These are phyloP conservation scores for Bolboschoenus planiculmis DNA, from an alignment of 176 grass and related monocot genomes.

Conservation along the genomic window DNA sequence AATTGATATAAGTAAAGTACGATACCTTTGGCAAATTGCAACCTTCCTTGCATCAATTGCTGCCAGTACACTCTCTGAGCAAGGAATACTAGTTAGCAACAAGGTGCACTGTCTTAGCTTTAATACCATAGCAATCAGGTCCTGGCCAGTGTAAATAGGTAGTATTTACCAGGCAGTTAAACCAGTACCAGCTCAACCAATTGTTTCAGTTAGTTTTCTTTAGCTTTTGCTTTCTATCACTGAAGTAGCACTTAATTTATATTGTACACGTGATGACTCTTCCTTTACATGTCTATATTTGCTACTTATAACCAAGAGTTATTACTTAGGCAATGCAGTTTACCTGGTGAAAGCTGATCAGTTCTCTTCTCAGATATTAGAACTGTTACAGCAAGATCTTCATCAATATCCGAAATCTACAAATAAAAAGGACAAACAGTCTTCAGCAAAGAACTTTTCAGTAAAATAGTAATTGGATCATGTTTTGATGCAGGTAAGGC, in stretches of 20 bases:
- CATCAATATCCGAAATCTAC: slow-evolving; percentile 78
- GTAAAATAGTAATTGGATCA: neutral
- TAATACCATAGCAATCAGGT: neutral
- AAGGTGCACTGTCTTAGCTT: neutral
- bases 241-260: neutral
- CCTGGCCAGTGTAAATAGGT: neutral
- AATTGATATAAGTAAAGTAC: slow-evolving; percentile 9
- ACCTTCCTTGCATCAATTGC: slow-evolving; percentile 74
- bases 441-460: slow-evolving; percentile 6
- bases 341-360: slow-evolving; percentile 80
- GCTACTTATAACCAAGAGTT: neutral
- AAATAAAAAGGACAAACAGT: slow-evolving; percentile 23
- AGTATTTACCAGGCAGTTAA: neutral
- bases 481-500: neutral
- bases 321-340: slow-evolving; percentile 1
- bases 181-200: neutral
- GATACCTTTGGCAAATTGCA: slow-evolving; percentile 83
- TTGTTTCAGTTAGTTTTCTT: neutral
- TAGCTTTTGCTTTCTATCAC: neutral
- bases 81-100: slow-evolving; percentile 10
- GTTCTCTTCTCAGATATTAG: slow-evolving; percentile 80
- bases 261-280: neutral
- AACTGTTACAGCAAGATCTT: slow-evolving; percentile 66
- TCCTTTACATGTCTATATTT: neutral
- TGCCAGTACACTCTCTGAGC: slow-evolving; percentile 75